Conservation (phyloP, 345 rosid species). For the Citrus unshiu region DNA sequence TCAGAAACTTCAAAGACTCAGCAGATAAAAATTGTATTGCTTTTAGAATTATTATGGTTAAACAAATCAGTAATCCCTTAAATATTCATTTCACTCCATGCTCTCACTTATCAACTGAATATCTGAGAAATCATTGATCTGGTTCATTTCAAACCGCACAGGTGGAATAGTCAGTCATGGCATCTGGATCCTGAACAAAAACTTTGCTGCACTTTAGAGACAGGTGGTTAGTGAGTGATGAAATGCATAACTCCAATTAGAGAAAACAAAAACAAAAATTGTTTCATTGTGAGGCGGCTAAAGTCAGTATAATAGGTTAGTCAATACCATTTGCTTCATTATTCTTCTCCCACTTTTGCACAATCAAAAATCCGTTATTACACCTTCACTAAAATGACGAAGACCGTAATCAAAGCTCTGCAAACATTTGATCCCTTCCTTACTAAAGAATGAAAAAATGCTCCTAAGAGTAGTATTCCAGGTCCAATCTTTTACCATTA, state of each 20-base stretch:
- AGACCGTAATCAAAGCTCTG: not conserved
- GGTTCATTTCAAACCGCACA: not conserved
- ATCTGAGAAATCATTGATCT: not conserved
- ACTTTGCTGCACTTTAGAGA: not conserved
- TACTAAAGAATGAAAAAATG: not conserved
- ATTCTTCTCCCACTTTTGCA: not conserved
- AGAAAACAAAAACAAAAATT: not conserved
- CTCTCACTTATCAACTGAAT: not conserved
- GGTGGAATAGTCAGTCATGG: not conserved
- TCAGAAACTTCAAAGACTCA: slow-evolving; percentile 14
- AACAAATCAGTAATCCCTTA: not conserved
- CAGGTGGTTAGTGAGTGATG: not conserved
- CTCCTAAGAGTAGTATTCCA: not conserved
- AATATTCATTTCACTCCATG: not conserved
- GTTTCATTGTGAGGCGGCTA: not conserved
- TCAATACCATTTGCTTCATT: not conserved
- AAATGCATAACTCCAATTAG: not conserved
- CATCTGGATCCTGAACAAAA: not conserved
- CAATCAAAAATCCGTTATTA: not conserved
- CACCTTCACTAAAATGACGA: not conserved
- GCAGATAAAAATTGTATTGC: not conserved
- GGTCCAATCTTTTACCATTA: not conserved
- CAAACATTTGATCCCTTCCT: not conserved
- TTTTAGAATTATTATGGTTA: not conserved
- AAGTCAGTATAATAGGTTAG: not conserved